A percentile compares a stretch with the other conserved stretches of the same genome.
Evolutionary conservation across 164 flowering plant species (phyloP).

Genomic region (Liriodendron chinense): DNA sequence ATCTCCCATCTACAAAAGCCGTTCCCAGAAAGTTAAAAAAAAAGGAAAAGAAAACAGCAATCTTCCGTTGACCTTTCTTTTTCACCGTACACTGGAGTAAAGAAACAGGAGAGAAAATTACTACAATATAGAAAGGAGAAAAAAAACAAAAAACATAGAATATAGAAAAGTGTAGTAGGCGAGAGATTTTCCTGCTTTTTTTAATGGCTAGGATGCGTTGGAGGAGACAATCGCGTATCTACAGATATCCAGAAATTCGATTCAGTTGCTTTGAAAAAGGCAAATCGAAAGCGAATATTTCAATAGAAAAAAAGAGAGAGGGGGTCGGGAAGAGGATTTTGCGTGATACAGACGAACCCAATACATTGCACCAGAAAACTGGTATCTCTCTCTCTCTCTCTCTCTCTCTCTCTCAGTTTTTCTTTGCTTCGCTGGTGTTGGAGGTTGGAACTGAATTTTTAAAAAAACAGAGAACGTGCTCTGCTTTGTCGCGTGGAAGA

Average conservation of each 20-base stretch:
- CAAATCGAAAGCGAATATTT: slow-evolving; percentile 19
- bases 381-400: slow-evolving; percentile 3
- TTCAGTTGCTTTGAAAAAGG: slow-evolving; percentile 58
- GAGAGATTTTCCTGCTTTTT: slow-evolving; percentile 11
- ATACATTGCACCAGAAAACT: slow-evolving; percentile 20
- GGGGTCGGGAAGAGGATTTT: slow-evolving; percentile 19
- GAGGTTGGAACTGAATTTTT: slow-evolving; percentile 10
- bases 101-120: neutral
- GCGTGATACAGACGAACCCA: slow-evolving; percentile 25
- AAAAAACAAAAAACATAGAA: slow-evolving; percentile 4
- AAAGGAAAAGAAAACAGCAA: neutral
- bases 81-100: neutral
- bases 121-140: neutral
- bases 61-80: neutral
- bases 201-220: slow-evolving; percentile 28
- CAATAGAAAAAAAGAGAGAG: slow-evolving; percentile 22
- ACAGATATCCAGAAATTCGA: slow-evolving; percentile 75
- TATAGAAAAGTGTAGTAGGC: slow-evolving; percentile 18
- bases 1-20: neutral
- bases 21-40: neutral
- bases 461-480: slow-evolving; percentile 36
- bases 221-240: slow-evolving; percentile 67
- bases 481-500: slow-evolving; percentile 26
- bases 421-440: slow-evolving; percentile 12
- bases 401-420: too few relatives aligned